A percentile compares a stretch with the other conserved stretches of the same genome.
Evolutionary conservation across 2,329 filamentous ascomycete genomes (phyloP).

Genomic region (Microcera coccophila): DNA sequence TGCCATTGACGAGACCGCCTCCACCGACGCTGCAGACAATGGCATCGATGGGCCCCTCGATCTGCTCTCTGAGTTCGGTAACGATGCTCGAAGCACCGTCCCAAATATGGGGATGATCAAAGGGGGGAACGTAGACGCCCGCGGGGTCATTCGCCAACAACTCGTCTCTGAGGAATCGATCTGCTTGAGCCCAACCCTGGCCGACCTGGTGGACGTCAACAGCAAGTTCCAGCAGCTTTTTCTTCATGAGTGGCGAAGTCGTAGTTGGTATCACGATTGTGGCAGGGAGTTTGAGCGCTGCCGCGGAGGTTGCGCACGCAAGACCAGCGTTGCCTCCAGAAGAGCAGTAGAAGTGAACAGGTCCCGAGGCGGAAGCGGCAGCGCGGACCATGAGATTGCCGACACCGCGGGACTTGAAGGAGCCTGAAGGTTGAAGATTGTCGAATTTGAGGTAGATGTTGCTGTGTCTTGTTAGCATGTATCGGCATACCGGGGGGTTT

Average conservation of each 20-base stretch:
- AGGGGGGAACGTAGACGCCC: conserved; percentile 65
- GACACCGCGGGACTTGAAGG: conserved; percentile 79
- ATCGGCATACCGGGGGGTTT: not conserved
- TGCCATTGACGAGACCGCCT: conserved; percentile 72
- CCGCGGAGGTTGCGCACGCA: conserved; percentile 71
- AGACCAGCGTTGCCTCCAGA: conserved; percentile 83
- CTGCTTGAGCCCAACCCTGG: conserved; percentile 65
- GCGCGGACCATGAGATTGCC: conserved; percentile 61
- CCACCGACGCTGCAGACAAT: conserved; percentile 78
- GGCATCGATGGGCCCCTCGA: conserved; percentile 54
- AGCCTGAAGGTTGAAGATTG: conserved; percentile 77
- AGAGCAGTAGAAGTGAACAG: conserved; percentile 71
- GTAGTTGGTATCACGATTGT: conserved; percentile 70
- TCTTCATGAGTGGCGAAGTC: conserved; percentile 66
- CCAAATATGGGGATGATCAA: conserved; percentile 67
- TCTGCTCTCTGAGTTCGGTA: conserved; percentile 43
- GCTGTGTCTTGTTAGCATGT: conserved; percentile 35
- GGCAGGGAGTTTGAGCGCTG: conserved; percentile 58
- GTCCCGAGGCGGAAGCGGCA: conserved; percentile 29
- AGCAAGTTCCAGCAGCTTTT: conserved; percentile 65
- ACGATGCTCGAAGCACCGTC: conserved; percentile 59
- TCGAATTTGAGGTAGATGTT: conserved; percentile 84
- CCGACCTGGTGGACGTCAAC: conserved; percentile 67
- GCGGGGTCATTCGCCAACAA: conserved; percentile 50
- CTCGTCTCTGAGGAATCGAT: conserved; percentile 58